Evolutionary conservation across 768 basidiomycete species (phyloP), one percentile per base, ranked within the genome.

Genomic region (Daedaleopsis nitida): DNA sequence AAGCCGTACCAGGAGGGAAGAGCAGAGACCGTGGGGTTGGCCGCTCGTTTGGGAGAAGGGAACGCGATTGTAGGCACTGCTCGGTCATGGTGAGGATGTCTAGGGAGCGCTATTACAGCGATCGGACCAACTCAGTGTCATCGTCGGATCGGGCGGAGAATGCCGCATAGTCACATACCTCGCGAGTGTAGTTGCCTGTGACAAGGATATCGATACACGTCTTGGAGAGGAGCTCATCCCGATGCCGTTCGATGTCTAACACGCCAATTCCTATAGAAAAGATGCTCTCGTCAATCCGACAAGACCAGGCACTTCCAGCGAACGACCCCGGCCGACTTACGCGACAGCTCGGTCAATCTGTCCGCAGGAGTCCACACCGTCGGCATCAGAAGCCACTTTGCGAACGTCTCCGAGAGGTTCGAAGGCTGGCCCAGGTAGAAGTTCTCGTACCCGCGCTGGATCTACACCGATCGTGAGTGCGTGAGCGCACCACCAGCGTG

Each of bases 161-260:
- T 3, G n/a, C 32, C 1, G 58, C 16, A 5, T 47, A 68, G n/a
- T 24, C 1, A 57, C 16, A 5, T 47, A 68, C 69, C 51, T 82
- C 73, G 19, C 73, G 65, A 0, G 65, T 59, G 12, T 82, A 64
- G 68, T 84, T 85, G 17, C 84, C 84, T 51, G 80, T 80, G 3
- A 82, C 73, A 21, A 86, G 69, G 0, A 72, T 71, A 55, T 82
- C 77, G 51, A 84, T 70, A 61, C 78, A 73, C 47, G 79, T 55
- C 42, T 78, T 69, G 19, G 70, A 68, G 17, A 84, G 70, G 2
- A 82, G 58, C 19, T 78, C 74, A 14, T 64, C 65, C 1, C 74
- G 76, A 60, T 82, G 81, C 1, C 64, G 64, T 55, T 79, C 69
- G 1, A 85, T 68, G 34, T 80, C 77, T 32, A 7, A 32, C 27